A percentile compares a stretch with the other conserved stretches of the same genome.
These are phyloP conservation scores for Orbilia quercus DNA, from an alignment of 2,329 filamentous ascomycete genomes.

Conservation along the genomic window DNA sequence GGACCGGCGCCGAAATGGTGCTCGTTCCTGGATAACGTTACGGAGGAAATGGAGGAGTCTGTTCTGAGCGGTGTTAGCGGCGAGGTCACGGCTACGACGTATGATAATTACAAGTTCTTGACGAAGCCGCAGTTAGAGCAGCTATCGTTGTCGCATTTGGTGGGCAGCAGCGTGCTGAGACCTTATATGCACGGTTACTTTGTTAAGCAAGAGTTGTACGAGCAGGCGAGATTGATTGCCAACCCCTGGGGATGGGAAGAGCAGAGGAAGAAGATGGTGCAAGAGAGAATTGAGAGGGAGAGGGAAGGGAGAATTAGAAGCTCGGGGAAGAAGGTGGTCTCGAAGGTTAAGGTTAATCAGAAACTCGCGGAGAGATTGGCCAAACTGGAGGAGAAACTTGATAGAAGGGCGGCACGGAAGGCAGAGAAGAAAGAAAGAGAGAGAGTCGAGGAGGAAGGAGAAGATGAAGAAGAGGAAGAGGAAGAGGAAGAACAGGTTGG, in stretches of 20 bases:
- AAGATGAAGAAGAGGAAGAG: slow-evolving; percentile 67
- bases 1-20: slow-evolving; percentile 96
- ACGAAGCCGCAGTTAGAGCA: slow-evolving; percentile 85
- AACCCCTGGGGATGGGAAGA: slow-evolving; percentile 96
- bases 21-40: slow-evolving; percentile 93
- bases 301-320: slow-evolving; percentile 93
- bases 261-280: slow-evolving; percentile 87
- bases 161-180: slow-evolving; percentile 86
- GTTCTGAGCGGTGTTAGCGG: slow-evolving; percentile 63
- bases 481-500: slow-evolving; percentile 65
- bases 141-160: slow-evolving; percentile 85
- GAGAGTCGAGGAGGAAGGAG: slow-evolving; percentile 67
- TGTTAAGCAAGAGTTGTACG: slow-evolving; percentile 92
- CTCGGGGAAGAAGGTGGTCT: slow-evolving; percentile 75
- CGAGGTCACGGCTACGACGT: slow-evolving; percentile 71
- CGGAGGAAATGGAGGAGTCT: slow-evolving; percentile 97
- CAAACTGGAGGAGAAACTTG: slow-evolving; percentile 78
- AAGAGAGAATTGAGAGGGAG: slow-evolving; percentile 96
- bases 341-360: slow-evolving; percentile 87
- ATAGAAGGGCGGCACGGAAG: slow-evolving; percentile 65
- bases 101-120: slow-evolving; percentile 99
- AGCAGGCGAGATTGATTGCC: slow-evolving; percentile 89
- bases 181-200: slow-evolving; percentile 99
- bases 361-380: slow-evolving; percentile 67
- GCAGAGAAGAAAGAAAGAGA: slow-evolving; percentile 66